A percentile compares a stretch with the other conserved stretches of the same genome.
Evolutionary conservation across 768 basidiomycete species (phyloP).

Genomic region (Suillus brevipes): DNA sequence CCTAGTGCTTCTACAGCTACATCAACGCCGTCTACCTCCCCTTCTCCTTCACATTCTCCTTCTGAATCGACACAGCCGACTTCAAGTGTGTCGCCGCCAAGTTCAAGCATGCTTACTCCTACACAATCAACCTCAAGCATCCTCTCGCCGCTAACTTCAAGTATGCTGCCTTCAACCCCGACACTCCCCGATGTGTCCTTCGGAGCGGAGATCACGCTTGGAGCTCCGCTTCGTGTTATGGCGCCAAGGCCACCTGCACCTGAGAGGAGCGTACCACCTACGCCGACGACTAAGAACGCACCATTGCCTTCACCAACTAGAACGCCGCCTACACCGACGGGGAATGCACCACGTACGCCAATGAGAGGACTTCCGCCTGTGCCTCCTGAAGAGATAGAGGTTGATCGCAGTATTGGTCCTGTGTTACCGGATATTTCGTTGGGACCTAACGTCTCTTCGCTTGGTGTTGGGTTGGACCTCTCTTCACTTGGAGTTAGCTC

Average conservation of each 20-base stretch:
- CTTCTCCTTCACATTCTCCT: conserved; percentile 9
- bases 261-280: not conserved
- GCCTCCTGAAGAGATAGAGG: not conserved
- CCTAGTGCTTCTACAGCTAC: not conserved
- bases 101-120: not conserved
- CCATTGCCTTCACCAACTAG: not conserved
- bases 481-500: not conserved
- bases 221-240: conserved; percentile 6
- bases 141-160: not conserved
- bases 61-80: not conserved
- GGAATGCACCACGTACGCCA: not conserved
- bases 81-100: not conserved
- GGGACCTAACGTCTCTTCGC: conserved; percentile 13
- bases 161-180: not conserved
- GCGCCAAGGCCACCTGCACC: not conserved
- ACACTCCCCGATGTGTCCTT: conserved; percentile 19
- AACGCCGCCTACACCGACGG: not conserved
- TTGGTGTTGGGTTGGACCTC: conserved; percentile 10
- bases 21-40: conserved; percentile 7
- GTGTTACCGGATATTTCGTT: conserved; percentile 17
- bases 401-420: not conserved
- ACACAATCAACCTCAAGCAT: not conserved
- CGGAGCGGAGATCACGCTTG: conserved; percentile 23
- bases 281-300: not conserved
- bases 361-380: not conserved